A percentile compares a stretch with the other conserved stretches of the same genome.
Conservation (phyloP, 768 basidiomycete species). For the Tubosaeta sp. region DNA sequence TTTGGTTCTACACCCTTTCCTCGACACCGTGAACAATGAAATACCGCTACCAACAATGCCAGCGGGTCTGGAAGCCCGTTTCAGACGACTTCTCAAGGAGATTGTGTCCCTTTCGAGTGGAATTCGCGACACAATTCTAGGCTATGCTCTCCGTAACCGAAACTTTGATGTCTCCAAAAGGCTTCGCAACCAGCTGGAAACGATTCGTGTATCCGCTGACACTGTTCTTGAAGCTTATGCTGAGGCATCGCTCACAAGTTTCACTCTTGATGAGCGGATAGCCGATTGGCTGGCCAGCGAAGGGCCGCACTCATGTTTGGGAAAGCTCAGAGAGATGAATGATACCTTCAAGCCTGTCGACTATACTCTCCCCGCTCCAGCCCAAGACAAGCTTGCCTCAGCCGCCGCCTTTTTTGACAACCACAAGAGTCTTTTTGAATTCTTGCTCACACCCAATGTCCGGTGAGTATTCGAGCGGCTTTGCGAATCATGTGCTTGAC, state of each 20-base stretch:
- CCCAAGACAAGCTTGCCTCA: not conserved
- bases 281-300: not conserved
- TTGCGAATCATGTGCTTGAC: not conserved
- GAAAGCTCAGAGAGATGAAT: not conserved
- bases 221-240: not conserved
- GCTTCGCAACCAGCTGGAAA: not conserved
- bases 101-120: not conserved
- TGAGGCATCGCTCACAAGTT: not conserved
- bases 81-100: not conserved
- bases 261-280: not conserved
- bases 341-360: not conserved
- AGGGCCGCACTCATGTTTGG: not conserved
- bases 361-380: no score
- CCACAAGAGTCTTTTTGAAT: not conserved
- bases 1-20: no score
- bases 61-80: not conserved
- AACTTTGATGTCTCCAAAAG: not conserved
- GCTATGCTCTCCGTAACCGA: no score
- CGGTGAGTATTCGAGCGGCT: not conserved
- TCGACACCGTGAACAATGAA: not conserved
- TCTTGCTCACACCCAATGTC: not conserved
- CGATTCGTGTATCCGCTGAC: not conserved
- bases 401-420: not conserved
- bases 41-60: not conserved
- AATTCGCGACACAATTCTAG: not conserved